Base-by-base conservation (phyloP, 164 flowering plant species). In the Akebia trifoliata region DNA sequence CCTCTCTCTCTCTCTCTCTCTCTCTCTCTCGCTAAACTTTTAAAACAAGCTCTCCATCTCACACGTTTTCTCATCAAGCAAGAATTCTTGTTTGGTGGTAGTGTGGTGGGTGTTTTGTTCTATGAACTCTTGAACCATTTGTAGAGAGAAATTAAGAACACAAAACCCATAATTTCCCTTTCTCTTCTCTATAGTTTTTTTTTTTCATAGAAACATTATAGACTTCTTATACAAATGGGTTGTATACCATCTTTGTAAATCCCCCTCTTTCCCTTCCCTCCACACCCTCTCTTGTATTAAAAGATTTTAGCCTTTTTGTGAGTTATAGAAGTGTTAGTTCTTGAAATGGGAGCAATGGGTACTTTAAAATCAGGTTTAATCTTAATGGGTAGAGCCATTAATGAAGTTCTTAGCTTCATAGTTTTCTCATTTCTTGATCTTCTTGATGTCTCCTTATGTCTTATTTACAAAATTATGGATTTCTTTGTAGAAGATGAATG, bases 401-500 rank as follows among this genome's bases (percentile, higher is more conserved):
- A 78, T 62, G 82, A 89, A 24, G 71, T 78, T 6, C 29, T 84
- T 28, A 87, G 98, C 73, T 78, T 93, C 67, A 4, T 90, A 1
- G 76, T 93, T 38, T 93, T 93, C 72, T 72, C 69, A 24, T 3
- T 80, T 17, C 75, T 93, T 0, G 98, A 93, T 68, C 57, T 93
- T 12, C 48, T 90, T 2, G 98, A 93, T 59, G 63, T 79, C 28
- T 11, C 87, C 4, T 78, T 93, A 0, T 93, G 97, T 64, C 50
- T 82, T 36, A 50, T 69, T 1, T 93, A 73, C 81, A 84, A 75
- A 67, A 52, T 73, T 0, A 67, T 69, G 0, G 98, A 93, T 74
- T 85, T 87, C 74, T 37, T 76, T 20, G 11, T 84, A 3, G 98
- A 93, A 58, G 74, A 88, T 0, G 92, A 93, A 35, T 84, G 95